Base-by-base conservation (phyloP, 306 rosid species). In the Macrotyloma uniflorum region DNA sequence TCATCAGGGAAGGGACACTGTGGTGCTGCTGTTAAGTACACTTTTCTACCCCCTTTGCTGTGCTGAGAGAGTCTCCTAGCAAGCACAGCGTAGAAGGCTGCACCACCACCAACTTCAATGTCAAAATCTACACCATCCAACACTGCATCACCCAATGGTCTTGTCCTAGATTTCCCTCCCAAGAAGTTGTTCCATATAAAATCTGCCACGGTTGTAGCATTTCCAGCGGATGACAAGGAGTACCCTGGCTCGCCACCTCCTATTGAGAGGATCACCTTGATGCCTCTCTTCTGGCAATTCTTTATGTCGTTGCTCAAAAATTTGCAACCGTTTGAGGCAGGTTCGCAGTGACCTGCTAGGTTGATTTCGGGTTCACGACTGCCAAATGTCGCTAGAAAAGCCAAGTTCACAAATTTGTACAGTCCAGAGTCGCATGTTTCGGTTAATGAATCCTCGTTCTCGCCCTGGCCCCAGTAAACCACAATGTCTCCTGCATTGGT, bases 111-210 rank as follows among this genome's bases (percentile, higher is more conserved):
- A 18, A 76, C 72, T 61, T 91, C 92, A 26, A 89, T 91, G 79
- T 87, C 89, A 10, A 91, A 89, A 55, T 82, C 97, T 16, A 91
- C 67, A 0, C 96, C 94, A 16, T 91, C 97, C 70, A 91, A 51
- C 24, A 83, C 74, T 0, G 88, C 92, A 3, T 82, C 69, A 0
- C 94, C 91, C 1, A 91, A 68, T 0, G 97, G 97, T 4, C 90
- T 84, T 0, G 86, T 35, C 1, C 47, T 16, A 14, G 95, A 83
- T 14, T 18, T 80, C 4, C 90, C 93, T 14, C 88, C 88, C 50
- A 89, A 75, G 87, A 86, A 91, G 66, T 86, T 72, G 67, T 83
- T 85, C 89, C 87, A 91, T 12, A 91, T 70, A 64, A 81, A 87
- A n/a, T 75, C 64, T 0, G 88, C 97, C 0, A 91, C 72, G 0